These are phyloP conservation scores for Microdochium trichocladiopsis DNA, from an alignment of 2,329 filamentous ascomycete genomes.

Conservation along the genomic window DNA sequence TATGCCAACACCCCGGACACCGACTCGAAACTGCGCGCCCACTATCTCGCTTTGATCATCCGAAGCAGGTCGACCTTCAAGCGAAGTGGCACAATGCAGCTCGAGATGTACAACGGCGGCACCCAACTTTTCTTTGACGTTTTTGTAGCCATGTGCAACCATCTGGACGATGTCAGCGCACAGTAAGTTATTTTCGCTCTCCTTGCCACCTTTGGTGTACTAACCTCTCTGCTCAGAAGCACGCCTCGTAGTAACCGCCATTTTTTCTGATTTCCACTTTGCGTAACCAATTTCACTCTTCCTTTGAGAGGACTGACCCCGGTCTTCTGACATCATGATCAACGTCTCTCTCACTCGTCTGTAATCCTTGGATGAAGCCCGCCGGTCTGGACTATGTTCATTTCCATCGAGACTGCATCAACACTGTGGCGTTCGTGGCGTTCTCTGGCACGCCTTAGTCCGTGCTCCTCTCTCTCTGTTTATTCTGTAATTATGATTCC, in stretches of 20 bases:
- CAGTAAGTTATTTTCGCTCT: constrained; percentile 34
- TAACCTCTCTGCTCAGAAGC: constrained; percentile 20
- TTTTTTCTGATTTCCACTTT: constrained; percentile 14
- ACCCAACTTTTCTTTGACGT: constrained; percentile 84
- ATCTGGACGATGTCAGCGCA: constrained; percentile 64
- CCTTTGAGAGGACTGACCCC: constrained; percentile 1
- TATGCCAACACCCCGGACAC: constrained; percentile 84
- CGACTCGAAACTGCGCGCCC: constrained; percentile 84
- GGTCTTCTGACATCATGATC: constrained; percentile 14
- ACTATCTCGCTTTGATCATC: constrained; percentile 90
- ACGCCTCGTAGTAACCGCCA: constrained; percentile 40
- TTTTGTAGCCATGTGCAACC: constrained; percentile 88
- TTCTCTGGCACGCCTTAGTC: not conserved
- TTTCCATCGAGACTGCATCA: not conserved
- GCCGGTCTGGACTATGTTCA: not conserved
- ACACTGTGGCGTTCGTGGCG: not conserved
- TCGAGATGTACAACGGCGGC: constrained; percentile 85
- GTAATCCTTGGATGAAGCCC: not conserved
- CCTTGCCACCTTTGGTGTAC: constrained; percentile 1
- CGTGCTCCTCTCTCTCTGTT: not conserved
- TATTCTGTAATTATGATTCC: not conserved
- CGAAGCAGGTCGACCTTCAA: constrained; percentile 84
- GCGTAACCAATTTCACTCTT: not conserved
- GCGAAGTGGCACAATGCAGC: constrained; percentile 89
- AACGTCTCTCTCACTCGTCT: constrained; percentile 9